Evolutionary conservation across 768 basidiomycete species (phyloP), one percentile per base, ranked within the genome.

Genomic region (Gloeophyllum trabeum): DNA sequence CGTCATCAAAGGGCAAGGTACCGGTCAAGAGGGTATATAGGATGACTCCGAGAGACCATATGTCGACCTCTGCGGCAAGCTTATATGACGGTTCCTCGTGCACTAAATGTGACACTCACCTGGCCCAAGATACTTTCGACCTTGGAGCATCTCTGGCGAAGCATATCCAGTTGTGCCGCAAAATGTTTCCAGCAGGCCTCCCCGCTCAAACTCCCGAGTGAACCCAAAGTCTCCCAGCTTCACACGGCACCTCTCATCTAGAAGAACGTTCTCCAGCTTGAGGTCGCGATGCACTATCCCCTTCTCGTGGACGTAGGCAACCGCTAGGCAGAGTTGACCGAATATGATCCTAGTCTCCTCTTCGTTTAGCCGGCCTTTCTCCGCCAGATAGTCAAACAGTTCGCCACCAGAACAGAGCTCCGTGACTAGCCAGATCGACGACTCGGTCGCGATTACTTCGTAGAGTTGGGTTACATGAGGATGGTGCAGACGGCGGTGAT

Each of bases 361-460:
- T 59, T 94, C 90, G 18, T 75, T 64, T 41, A 98, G 60, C 2
- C 93, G 74, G 18, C 91, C 89, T 52, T 94, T 88, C 67, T 99
- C 96, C 12, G 85, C 89, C 19, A 99, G 81, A 56, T 98, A 98
- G 62, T 98, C 96, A 61, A 97, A 99, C 22, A 99, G 75, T 61
- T 99, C 96, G 30, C 96, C 96, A 6, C 96, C 96, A 35, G 79
- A 82, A 61, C 96, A 98, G 24, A 99, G 79, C 57, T 99, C 96
- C 13, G 92, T 89, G 34, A 99, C 84, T 44, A 99, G 90, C 91
- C 92, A 98, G 56, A 99, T 93, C 49, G 78, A 75, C 20, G 77
- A 75, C 63, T 99, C 96, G 1, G 96, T 98, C 6, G 96, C 96
- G 57, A 98, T 87, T 56, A 98, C 89, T 63, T 99, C 94, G 66